Evolutionary conservation across 2,329 filamentous ascomycete species (phyloP).

Genomic region (Aspergillus neotritici): DNA sequence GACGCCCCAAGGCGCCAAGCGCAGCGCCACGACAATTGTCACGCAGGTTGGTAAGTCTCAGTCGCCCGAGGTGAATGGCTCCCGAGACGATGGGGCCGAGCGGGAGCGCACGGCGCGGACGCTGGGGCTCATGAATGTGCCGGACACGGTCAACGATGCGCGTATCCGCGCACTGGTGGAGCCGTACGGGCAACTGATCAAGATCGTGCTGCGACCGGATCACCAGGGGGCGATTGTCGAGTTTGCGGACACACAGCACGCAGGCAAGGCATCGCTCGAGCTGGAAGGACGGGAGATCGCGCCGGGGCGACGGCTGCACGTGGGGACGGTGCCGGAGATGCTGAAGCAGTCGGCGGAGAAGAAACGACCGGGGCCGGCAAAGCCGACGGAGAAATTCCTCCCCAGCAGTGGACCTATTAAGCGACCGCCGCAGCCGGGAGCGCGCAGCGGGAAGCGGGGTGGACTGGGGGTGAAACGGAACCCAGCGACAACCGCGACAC

Average conservation of each 20-base stretch:
- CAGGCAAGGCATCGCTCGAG: slow-evolving; percentile 55
- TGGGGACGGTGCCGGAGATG: slow-evolving; percentile 51
- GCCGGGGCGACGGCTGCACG: slow-evolving; percentile 37
- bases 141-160: slow-evolving; percentile 86
- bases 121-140: slow-evolving; percentile 75
- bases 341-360: slow-evolving; percentile 38
- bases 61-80: slow-evolving; percentile 32
- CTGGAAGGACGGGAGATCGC: slow-evolving; percentile 44
- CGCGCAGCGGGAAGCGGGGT: slow-evolving; percentile 41
- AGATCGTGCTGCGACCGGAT: slow-evolving; percentile 71
- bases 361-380: slow-evolving; percentile 37
- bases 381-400: slow-evolving; percentile 34
- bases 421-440: slow-evolving; percentile 43
- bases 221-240: slow-evolving; percentile 84
- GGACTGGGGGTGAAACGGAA: slow-evolving; percentile 46
- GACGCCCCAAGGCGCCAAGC: slow-evolving; percentile 40
- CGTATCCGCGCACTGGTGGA: slow-evolving; percentile 70
- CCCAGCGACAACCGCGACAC: background rate
- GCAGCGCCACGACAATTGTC: slow-evolving; percentile 42
- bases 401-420: slow-evolving; percentile 35
- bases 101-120: slow-evolving; percentile 58
- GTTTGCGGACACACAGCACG: slow-evolving; percentile 62
- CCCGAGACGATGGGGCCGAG: slow-evolving; percentile 38
- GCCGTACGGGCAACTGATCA: slow-evolving; percentile 63
- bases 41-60: slow-evolving; percentile 33